Evolutionary conservation across 2,329 filamentous ascomycete species (phyloP), one percentile per base, ranked within the genome.

Genomic region (Diaporthe citriasiana): DNA sequence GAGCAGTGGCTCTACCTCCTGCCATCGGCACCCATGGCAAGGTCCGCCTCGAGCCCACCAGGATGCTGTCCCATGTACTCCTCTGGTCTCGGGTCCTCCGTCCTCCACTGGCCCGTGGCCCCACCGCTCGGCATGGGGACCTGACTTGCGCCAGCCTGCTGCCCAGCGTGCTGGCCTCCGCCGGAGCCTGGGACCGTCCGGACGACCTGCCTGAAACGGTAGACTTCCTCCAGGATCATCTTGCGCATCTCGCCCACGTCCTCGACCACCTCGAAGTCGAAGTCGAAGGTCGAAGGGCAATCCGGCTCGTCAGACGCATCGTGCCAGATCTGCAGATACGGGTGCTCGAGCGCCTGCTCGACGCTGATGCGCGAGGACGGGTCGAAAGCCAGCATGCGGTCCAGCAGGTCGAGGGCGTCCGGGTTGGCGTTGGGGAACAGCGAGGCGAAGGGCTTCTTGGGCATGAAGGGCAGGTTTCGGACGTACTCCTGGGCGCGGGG

Each of bases 401-500:
- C 95, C 74, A 99, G 91, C 17, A 99, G 92, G 82, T 98, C 95
- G 75, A 99, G 92, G 3, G 97, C 96, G 81, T 98, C 95, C 4
- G 95, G 95, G 86, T 98, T 99, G 80, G 97, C 97, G 82, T 95
- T 93, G 76, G 94, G 94, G 89, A 99, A 99, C 53, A 98, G 91
- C 68, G 90, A 89, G 71, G 92, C 90, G 90, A 98, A 99, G 19
- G 93, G 89, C 81, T 97, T 93, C 89, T 98, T 98, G 78, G 94
- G 91, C 95, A 98, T 98, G 84, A 89, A 96, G 1, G 95, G 95
- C 72, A 98, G 89, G 87, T 98, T 98, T 80, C 97, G 94, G 75
- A 99, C 97, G 85, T 99, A 99, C 85, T 99, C 97, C 85, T 98
- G 97, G 22, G 97, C 97, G 77, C 97, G 93, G 15, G 95, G 95